These are phyloP conservation scores for Saccharomyces uvarum DNA, from an alignment of 1,139 yeast species.

Conservation along the genomic window DNA sequence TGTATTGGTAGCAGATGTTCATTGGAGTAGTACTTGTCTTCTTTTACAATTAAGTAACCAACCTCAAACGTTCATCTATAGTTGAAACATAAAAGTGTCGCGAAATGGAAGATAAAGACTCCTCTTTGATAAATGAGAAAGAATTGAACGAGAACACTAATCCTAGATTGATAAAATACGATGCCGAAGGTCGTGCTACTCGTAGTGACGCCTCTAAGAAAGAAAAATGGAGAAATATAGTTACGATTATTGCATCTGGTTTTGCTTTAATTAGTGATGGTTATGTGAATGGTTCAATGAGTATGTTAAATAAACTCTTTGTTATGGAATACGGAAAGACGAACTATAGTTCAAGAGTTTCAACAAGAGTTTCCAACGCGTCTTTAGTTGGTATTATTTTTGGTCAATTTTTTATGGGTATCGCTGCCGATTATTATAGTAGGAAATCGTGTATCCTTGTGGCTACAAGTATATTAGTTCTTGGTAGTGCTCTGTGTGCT, in stretches of 20 bases:
- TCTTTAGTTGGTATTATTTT: conserved; percentile 87
- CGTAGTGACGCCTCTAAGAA: conserved; percentile 7
- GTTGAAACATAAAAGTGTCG: neutral
- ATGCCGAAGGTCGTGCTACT: conserved; percentile 9
- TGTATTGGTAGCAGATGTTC: neutral
- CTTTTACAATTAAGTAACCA: neutral
- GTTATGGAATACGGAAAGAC: conserved; percentile 53
- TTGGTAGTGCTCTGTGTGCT: conserved; percentile 70
- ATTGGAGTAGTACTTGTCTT: neutral
- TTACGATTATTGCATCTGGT: conserved; percentile 80
- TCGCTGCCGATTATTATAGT: conserved; percentile 66
- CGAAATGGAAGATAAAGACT: neutral
- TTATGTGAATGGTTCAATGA: conserved; percentile 75
- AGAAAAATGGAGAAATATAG: conserved; percentile 36
- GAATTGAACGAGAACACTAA: conserved; percentile 1
- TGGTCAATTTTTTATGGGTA: conserved; percentile 79
- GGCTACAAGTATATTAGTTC: conserved; percentile 63
- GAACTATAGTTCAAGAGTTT: conserved; percentile 57
- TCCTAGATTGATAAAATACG: conserved; percentile 12
- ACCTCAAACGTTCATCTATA: neutral
- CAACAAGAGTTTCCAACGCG: conserved; percentile 74
- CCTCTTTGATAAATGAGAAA: conserved; percentile 3
- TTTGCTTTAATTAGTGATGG: conserved; percentile 91
- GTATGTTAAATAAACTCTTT: conserved; percentile 67
- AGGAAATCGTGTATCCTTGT: conserved; percentile 75